Evolutionary conservation across 805 yeast species (phyloP), one percentile per base, ranked within the genome.

Genomic region (Candida verbasci): DNA sequence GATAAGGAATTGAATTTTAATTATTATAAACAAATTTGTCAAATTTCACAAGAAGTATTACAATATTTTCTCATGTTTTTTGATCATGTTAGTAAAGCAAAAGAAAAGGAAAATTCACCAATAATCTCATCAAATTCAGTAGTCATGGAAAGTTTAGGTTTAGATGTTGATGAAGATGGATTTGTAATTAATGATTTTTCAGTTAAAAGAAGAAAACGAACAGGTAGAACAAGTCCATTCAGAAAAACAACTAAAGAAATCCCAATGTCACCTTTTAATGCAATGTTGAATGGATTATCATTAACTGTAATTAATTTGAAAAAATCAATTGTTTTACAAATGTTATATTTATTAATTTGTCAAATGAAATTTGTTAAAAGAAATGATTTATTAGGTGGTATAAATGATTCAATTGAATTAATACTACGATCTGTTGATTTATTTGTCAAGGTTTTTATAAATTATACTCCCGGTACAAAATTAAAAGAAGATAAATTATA

Each of bases 131-230:
- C 39, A 20, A 35, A 38, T 21, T 32, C 53, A 8, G 45, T 53
- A 6, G 56, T 60, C n/a, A 54, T 62, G 53, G 62, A 57, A 31
- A 57, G 62, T 40, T 52, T 62, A 34, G 69, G 66, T 7, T 41
- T 65, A 20, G 70, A 64, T 45, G 60, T 63, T 14, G 70, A 68
- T 40, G 71, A 67, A 31, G 72, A 66, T 43, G 73, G 73, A 17
- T 65, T 65, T 46, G 65, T 67, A 5, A 64, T 66, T 11, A 67
- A 67, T 41, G 72, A 66, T 48, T 66, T 65, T 42, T 59, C 64
- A 6, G 68, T 58, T 3, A 65, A 64, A 44, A 47, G 69, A 35
- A 52, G 63, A 32, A 54, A 51, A 39, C 29, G 39, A n/a, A n/a
- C 26, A 3, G 28, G 36, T 22, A 24, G 20, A 8, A 3, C 37